Conservation (phyloP, 2,329 filamentous ascomycete genomes). For the Fusarium scirpi region DNA sequence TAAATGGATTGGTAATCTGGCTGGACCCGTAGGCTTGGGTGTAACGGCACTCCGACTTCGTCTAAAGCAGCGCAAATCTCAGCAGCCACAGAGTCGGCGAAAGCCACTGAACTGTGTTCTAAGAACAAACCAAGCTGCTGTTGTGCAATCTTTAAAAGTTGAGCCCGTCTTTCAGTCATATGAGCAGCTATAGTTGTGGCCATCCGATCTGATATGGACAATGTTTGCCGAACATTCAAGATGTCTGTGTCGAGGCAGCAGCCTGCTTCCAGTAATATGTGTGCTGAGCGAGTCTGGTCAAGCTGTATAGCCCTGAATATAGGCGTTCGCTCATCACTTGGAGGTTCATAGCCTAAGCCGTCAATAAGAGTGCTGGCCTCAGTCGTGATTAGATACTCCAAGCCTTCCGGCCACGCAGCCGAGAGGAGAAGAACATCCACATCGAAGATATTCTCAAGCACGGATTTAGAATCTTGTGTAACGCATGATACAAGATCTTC, state of each 20-base stretch:
- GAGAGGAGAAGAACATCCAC: not conserved
- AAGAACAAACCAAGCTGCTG: accelerated
- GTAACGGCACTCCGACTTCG: accelerated
- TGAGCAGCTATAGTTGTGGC: not conserved
- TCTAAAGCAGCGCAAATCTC: not conserved
- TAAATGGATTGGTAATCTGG: not conserved
- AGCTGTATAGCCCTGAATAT: accelerated
- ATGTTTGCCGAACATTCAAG: no score
- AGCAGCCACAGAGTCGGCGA: not conserved
- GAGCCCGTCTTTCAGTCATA: not conserved
- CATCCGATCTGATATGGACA: no score
- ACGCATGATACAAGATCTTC: accelerated
- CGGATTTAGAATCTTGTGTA: no score
- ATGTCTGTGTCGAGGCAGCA: no score
- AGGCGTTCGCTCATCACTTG: no score
- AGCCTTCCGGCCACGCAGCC: not conserved
- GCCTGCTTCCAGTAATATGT: no score
- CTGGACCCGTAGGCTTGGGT: not conserved
- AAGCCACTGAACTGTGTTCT: not conserved
- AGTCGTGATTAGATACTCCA: not conserved
- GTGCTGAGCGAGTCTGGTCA: no score
- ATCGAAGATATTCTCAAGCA: accelerated
- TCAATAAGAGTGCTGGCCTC: accelerated
- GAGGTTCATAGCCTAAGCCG: no score
- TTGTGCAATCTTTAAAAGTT: accelerated